Evolutionary conservation across 129 eudicot species (phyloP).

Genomic region (Oenanthe sinensis): DNA sequence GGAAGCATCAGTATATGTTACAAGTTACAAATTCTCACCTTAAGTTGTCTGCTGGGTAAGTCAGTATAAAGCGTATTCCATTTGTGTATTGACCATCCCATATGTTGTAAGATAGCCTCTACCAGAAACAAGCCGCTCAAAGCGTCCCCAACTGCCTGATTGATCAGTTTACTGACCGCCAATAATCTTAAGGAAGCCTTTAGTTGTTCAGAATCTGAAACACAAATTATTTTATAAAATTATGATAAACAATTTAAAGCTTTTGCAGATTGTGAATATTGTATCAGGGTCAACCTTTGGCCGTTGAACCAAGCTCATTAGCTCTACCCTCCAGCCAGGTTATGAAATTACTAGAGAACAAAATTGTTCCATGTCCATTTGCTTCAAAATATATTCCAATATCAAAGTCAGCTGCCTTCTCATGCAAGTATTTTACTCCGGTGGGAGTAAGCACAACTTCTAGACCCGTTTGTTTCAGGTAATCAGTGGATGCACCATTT

Average conservation of each 20-base stretch:
- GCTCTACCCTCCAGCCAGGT: conserved; percentile 48
- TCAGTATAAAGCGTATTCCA: conserved; percentile 77
- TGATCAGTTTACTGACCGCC: conserved; percentile 67
- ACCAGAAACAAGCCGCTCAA: conserved; percentile 74
- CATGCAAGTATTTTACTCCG: conserved; percentile 87
- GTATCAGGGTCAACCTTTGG: conserved; percentile 35
- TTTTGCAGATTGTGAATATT: not conserved
- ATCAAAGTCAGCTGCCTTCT: conserved; percentile 73
- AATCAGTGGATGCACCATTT: conserved; percentile 88
- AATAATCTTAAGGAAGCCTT: conserved; percentile 69
- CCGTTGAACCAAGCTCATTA: conserved; percentile 29
- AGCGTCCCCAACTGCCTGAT: conserved; percentile 90
- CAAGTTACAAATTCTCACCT: conserved; percentile 30
- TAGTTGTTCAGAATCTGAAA: conserved; percentile 51
- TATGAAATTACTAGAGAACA: conserved; percentile 53
- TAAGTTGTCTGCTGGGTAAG: conserved; percentile 87
- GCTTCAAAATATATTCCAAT: conserved; percentile 93
- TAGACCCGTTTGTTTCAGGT: conserved; percentile 49
- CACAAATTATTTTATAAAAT: conserved; percentile 2
- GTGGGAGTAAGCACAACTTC: conserved; percentile 81
- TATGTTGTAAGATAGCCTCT: conserved; percentile 68
- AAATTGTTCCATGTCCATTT: conserved; percentile 89
- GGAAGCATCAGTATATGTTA: not conserved
- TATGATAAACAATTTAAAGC: not conserved
- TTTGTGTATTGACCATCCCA: conserved; percentile 60